Evolutionary conservation across 768 basidiomycete species (phyloP).

Genomic region (Holtermannia corniformis): DNA sequence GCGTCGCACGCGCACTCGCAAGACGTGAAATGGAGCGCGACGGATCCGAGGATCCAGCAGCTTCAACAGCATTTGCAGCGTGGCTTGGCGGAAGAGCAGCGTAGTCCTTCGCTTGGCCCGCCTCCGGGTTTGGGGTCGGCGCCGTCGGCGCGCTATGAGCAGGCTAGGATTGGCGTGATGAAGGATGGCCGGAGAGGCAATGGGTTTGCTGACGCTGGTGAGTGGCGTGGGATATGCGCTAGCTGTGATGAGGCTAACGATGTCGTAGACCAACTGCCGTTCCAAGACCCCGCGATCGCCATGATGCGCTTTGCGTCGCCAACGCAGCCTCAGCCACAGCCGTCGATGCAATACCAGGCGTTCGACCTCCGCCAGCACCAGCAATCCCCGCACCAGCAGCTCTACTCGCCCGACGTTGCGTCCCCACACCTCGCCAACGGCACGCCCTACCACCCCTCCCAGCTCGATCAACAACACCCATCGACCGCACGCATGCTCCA

Average conservation of each 20-base stretch:
- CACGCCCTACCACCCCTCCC: neutral
- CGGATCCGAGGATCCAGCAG: neutral
- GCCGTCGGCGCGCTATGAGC: too few species aligned
- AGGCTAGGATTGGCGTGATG: too few species aligned
- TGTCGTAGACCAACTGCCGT: neutral
- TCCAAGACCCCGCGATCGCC: neutral
- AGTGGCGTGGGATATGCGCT: too few species aligned
- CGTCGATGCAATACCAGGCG: too few species aligned
- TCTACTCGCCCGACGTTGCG: constrained; percentile 12
- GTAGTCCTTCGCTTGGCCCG: neutral
- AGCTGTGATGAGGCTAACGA: neutral
- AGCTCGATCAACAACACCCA: constrained; percentile 3
- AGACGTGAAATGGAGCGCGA: neutral
- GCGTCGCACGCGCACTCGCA: too few species aligned
- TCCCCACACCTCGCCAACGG: constrained; percentile 1
- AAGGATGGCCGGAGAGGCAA: too few species aligned
- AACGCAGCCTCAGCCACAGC: too few species aligned
- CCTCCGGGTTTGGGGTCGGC: neutral
- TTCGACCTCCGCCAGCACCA: too few species aligned
- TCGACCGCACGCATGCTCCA: constrained; percentile 2
- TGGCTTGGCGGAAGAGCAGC: too few species aligned
- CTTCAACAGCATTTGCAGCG: neutral
- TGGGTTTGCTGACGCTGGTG: too few species aligned
- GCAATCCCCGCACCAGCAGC: constrained; percentile 6
- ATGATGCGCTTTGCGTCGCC: neutral